phyloP scores from a whole-genome alignment of 805 yeast species.

The Cyberlindnera subsufficiens region DNA sequence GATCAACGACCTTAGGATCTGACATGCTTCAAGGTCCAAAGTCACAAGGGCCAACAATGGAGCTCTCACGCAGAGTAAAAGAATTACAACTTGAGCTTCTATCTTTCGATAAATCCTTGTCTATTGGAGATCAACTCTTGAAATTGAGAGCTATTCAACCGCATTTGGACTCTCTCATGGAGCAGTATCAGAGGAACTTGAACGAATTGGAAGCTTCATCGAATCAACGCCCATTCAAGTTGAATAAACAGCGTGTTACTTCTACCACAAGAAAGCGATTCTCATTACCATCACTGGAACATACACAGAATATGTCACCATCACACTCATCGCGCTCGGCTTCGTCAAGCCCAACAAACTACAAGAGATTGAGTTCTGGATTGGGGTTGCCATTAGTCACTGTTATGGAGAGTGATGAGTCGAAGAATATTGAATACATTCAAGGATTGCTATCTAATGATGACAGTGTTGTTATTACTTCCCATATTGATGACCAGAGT shows the following conservation, averaged over 20 bases:
- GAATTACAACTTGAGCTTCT: slow-evolving; percentile 6
- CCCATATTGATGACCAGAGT: slow-evolving; percentile 3
- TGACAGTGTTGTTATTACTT: slow-evolving; percentile 20
- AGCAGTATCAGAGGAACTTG: slow-evolving; percentile 8
- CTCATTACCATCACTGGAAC: slow-evolving; percentile 15
- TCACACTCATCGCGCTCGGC: slow-evolving; percentile 5
- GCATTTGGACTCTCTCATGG: slow-evolving; percentile 5
- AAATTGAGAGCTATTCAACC: slow-evolving; percentile 11
- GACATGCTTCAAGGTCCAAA: background rate
- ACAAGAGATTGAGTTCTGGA: slow-evolving; percentile 24
- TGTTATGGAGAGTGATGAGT: slow-evolving; percentile 19
- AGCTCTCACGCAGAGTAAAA: slow-evolving; percentile 6
- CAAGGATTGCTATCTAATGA: slow-evolving; percentile 18
- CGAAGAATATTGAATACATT: slow-evolving; percentile 12
- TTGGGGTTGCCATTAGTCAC: slow-evolving; percentile 23
- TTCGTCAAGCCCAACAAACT: slow-evolving; percentile 6
- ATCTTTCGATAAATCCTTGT: slow-evolving; percentile 3
- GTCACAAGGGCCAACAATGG: slow-evolving; percentile 6
- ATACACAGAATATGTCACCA: slow-evolving; percentile 3
- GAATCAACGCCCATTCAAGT: slow-evolving; percentile 8
- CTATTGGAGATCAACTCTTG: slow-evolving; percentile 6
- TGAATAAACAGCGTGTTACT: slow-evolving; percentile 4
- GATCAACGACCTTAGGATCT: background rate
- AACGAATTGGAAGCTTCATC: slow-evolving; percentile 5
- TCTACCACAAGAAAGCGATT: slow-evolving; percentile 17